phyloP scores from a whole-genome alignment of 2,329 filamentous ascomycete species.

The Pseudogymnoascus sp. region DNA sequence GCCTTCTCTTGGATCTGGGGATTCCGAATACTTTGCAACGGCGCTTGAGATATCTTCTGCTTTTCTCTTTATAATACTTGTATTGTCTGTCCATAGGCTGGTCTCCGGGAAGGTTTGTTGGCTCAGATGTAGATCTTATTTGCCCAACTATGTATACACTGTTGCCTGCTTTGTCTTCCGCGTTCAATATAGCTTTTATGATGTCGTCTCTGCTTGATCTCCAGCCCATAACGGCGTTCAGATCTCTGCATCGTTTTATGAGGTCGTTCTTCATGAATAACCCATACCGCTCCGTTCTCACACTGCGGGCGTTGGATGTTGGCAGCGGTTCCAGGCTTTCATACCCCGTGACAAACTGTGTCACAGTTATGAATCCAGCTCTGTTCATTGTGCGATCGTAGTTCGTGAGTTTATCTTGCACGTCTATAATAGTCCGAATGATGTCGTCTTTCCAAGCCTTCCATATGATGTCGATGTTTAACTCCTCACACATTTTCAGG shows the following conservation, averaged over 20 bases:
- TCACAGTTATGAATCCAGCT: neutral
- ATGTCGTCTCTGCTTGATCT: neutral
- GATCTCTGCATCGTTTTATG: neutral
- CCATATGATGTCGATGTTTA: slow-evolving; percentile 2
- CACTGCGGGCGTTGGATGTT: neutral
- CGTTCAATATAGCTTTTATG: neutral
- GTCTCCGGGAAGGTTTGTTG: neutral
- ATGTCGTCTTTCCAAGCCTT: neutral
- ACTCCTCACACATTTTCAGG: neutral
- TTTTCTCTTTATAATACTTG: neutral
- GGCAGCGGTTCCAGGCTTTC: neutral
- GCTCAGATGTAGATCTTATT: neutral
- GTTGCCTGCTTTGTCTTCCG: neutral
- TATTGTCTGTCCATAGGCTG: neutral
- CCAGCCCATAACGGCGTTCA: neutral
- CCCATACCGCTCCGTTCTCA: neutral
- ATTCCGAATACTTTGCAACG: neutral
- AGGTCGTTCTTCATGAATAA: neutral
- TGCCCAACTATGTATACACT: neutral
- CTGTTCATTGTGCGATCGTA: neutral
- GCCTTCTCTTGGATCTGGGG: neutral
- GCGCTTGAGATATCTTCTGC: neutral
- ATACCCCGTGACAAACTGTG: neutral
- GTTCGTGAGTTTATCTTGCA: neutral
- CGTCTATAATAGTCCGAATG: neutral